Evolutionary conservation across 495 filamentous ascomycete species (phyloP).

Genomic region (Penicillium longicatenatum): DNA sequence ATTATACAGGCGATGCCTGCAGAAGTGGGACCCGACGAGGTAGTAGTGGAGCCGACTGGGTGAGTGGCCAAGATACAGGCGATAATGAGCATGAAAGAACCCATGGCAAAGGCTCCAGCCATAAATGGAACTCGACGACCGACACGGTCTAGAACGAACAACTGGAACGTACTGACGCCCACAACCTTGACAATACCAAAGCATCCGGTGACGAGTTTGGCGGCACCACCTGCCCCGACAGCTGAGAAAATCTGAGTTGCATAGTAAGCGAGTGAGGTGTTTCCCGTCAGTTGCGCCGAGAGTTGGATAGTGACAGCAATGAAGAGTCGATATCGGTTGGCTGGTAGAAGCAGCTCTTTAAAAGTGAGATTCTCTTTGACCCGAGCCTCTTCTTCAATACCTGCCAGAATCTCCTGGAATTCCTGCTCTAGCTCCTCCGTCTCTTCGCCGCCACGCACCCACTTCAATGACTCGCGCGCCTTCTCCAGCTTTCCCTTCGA

Average conservation of each 20-base stretch:
- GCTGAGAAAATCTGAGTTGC: slow-evolving; percentile 50
- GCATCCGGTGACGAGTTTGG: slow-evolving; percentile 50
- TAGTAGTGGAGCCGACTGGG: slow-evolving; percentile 34
- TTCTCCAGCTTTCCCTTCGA: slow-evolving; percentile 36
- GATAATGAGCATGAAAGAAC: slow-evolving; percentile 55
- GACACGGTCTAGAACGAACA: slow-evolving; percentile 53
- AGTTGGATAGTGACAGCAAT: slow-evolving; percentile 47
- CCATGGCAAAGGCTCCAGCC: slow-evolving; percentile 52
- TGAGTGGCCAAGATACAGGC: slow-evolving; percentile 48
- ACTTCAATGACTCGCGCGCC: slow-evolving; percentile 20
- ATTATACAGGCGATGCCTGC: slow-evolving; percentile 50
- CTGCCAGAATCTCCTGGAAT: slow-evolving; percentile 32
- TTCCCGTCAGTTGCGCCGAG: slow-evolving; percentile 49
- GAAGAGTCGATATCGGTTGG: slow-evolving; percentile 46
- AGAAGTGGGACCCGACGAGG: slow-evolving; percentile 27
- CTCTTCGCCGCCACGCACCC: slow-evolving; percentile 29
- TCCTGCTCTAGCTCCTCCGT: slow-evolving; percentile 38
- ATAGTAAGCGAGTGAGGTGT: slow-evolving; percentile 52
- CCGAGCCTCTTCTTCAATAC: slow-evolving; percentile 48
- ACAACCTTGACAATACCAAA: slow-evolving; percentile 52
- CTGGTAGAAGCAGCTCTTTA: slow-evolving; percentile 44
- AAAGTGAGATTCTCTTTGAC: slow-evolving; percentile 41
- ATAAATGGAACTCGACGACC: slow-evolving; percentile 57
- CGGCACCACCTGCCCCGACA: slow-evolving; percentile 42
- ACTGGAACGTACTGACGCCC: slow-evolving; percentile 42